Percentiles rank a stretch among this genome's conserved stretches.
phyloP scores from a whole-genome alignment of 2,329 filamentous ascomycete genomes.

The Neofusicoccum laricinum region DNA sequence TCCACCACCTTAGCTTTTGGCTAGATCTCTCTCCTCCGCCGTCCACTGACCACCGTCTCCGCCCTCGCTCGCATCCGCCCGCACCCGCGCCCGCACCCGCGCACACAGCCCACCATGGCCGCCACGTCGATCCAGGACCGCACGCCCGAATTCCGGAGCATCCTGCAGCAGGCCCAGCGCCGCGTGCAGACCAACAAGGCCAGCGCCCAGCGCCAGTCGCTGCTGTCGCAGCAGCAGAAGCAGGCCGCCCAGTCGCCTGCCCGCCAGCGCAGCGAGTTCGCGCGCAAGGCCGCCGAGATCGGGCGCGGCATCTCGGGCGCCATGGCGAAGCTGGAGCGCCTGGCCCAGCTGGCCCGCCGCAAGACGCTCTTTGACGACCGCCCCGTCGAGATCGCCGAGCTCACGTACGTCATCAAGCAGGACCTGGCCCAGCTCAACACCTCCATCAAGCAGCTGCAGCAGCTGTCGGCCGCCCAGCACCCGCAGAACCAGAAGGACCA shows the following conservation, averaged over 20 bases:
- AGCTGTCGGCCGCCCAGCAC: slow-evolving; percentile 73
- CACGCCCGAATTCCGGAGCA: slow-evolving; percentile 90
- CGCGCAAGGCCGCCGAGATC: slow-evolving; percentile 85
- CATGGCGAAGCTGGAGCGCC: slow-evolving; percentile 90
- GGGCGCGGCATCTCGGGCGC: slow-evolving; percentile 87
- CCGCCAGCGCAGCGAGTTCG: slow-evolving; percentile 77
- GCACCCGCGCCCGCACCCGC: neutral
- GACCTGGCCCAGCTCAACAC: slow-evolving; percentile 83
- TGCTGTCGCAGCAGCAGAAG: slow-evolving; percentile 69
- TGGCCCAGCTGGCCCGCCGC: slow-evolving; percentile 90
- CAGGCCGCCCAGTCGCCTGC: slow-evolving; percentile 34
- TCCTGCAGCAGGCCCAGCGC: slow-evolving; percentile 81
- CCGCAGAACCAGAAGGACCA: slow-evolving; percentile 60
- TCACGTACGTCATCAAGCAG: slow-evolving; percentile 97
- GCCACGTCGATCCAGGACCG: slow-evolving; percentile 86
- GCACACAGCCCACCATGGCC: slow-evolving; percentile 27
- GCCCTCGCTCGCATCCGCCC: slow-evolving; percentile 8
- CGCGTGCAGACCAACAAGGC: slow-evolving; percentile 72
- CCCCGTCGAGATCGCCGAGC: slow-evolving; percentile 93
- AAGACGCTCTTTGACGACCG: slow-evolving; percentile 97
- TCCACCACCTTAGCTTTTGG: neutral
- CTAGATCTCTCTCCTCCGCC: neutral
- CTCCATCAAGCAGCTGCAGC: slow-evolving; percentile 80
- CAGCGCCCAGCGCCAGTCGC: slow-evolving; percentile 74
- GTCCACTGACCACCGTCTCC: slow-evolving; percentile 10